These are phyloP conservation scores for Diplodia intermedia DNA, from an alignment of 2,329 filamentous ascomycete genomes.

Conservation along the genomic window DNA sequence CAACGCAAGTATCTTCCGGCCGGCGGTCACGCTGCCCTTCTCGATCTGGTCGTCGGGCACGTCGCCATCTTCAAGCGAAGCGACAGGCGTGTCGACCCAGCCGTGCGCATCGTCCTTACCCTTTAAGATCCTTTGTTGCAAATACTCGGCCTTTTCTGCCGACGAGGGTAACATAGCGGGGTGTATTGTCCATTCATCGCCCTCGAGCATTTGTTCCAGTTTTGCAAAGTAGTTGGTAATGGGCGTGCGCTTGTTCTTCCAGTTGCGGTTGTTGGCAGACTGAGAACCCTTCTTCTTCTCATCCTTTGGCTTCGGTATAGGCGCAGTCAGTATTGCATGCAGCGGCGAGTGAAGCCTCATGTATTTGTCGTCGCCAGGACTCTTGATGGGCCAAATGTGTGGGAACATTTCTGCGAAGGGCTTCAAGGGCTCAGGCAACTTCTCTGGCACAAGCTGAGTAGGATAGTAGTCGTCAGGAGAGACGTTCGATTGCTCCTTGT, in stretches of 20 bases:
- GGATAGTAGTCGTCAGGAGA: constrained; percentile 60
- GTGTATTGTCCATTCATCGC: constrained; percentile 82
- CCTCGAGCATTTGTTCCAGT: constrained; percentile 73
- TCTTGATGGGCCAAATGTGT: constrained; percentile 87
- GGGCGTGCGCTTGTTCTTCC: constrained; percentile 77
- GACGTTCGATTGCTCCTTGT: constrained; percentile 44
- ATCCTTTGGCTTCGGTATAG: constrained; percentile 72
- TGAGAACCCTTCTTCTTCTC: constrained; percentile 69
- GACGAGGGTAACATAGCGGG: constrained; percentile 71
- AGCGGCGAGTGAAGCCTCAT: constrained; percentile 86
- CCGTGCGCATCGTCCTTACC: constrained; percentile 64
- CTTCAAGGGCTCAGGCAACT: constrained; percentile 54
- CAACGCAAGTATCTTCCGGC: constrained; percentile 77
- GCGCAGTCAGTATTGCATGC: constrained; percentile 79
- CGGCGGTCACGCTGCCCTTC: constrained; percentile 81
- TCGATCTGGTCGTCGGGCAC: constrained; percentile 75
- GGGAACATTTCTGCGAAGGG: constrained; percentile 83
- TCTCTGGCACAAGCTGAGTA: constrained; percentile 49
- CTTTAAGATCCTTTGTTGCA: constrained; percentile 59
- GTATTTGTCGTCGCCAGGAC: constrained; percentile 83
- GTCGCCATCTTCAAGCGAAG: constrained; percentile 69
- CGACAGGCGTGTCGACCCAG: constrained; percentile 82
- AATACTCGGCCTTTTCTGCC: constrained; percentile 61
- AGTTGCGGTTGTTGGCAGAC: constrained; percentile 68
- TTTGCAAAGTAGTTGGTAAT: constrained; percentile 80